Base-by-base conservation (phyloP, 495 filamentous ascomycete species). In the Arthonia radiata region DNA sequence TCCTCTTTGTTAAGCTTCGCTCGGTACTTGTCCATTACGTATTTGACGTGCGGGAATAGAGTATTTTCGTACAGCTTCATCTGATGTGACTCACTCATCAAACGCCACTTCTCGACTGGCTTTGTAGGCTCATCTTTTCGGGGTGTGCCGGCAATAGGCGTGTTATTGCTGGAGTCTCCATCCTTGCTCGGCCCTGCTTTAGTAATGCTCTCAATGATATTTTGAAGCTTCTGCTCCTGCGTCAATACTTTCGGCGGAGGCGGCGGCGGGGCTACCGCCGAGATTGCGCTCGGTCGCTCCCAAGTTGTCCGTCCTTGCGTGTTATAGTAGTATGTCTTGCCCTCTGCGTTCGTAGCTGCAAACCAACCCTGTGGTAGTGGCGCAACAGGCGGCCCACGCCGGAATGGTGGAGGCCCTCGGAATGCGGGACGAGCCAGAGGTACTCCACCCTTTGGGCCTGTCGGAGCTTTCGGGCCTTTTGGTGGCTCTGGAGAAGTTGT, bases 61-160 rank as follows among this genome's bases (percentile, higher is more conserved):
- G 81, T 83, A 40, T 79, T 80, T 44, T 90, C 80, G 36, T 91
- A 93, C 3, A 89, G 54, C 49, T 78, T 89, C 61, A 77, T 83
- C 45, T 80, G 71, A 47, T 91, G 91, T 29, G 91, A 79, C 34
- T 76, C 52, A 11, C 68, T 56, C 30, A 71, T 61, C 39, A 59
- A 68, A 36, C 66, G 61, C 82, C 82, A 94, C 46, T 76, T 82
- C 30, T 86, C 77, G 18, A 44, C 47, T 5, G 50, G 49, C 31
- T 65, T 63, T 41, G 69, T 74, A 27, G 61, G 61, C 30, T 71
- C 64, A 23, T 67, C 62, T 4, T 57, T 56, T 6, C 53, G 53
- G 1, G 59, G 57, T 4, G 61, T 61, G 4, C 38, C 48, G 2
- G 61, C 59, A 4, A 52, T 54, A 14, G 52, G 47, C 5, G 41